Evolutionary conservation across 2,329 filamentous ascomycete genomes (phyloP), one percentile per base, ranked within the genome.

Genomic region (Aspergillus pseudoglaucus): DNA sequence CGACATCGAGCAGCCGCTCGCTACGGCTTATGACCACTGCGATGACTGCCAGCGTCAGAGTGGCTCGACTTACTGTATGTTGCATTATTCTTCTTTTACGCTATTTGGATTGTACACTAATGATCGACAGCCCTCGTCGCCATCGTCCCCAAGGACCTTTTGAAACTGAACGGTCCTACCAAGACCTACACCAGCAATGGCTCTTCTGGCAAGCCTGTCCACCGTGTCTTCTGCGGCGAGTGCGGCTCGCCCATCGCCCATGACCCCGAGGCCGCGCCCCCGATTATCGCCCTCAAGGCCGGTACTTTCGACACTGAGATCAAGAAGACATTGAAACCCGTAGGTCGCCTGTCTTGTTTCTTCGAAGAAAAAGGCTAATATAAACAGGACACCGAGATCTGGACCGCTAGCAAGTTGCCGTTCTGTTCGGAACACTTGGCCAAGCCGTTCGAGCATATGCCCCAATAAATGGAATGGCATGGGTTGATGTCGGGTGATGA

Each of bases 21-120:
- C 67, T 12, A 70, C 79, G 45, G 83, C 78, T 54, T 85, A 86
- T 65, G 84, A 86, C 63, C 83, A 86, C 74, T 86, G 83, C 60
- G 83, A 86, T 62, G 83, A 85, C 69, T 86, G 83, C 76, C 83
- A 86, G 70, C 81, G 83, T 61, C 83, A 86, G 70, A 78, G 70
- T 44, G 83, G 83, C 54, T 85, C 81, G 15, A 84, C 83, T 49
- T 86, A 86, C 68, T 85, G 66, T 68, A 52, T 14, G 57, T 47
- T 25, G 10, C 25, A 12, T 30, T 30, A 12, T 30, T 30, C 12
- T 30, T 30, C 10, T 12, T 30, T 12, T 30, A 12, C 4, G 3
- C 5, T 30, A 12, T 12, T 12, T 5, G 25, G 25, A 30, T 4
- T 30, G 9, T 12, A 30, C 25, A 30, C 33, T 37, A 18, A n/a